phyloP scores from a whole-genome alignment of 352 stramenopile species.

The Phytopythium boreale region DNA sequence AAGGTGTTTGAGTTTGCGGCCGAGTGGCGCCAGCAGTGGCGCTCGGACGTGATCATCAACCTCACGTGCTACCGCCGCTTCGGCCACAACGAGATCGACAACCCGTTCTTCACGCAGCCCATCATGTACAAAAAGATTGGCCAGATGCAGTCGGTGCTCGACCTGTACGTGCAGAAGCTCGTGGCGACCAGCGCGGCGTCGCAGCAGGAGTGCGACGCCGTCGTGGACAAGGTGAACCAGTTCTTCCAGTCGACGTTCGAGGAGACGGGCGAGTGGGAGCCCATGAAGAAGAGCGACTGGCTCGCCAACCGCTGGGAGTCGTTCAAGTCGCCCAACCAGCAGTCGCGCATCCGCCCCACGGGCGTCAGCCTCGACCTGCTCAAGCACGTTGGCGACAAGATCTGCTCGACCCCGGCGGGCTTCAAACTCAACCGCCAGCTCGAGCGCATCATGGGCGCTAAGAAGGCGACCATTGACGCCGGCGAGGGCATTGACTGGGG shows the following conservation, averaged over 20 bases:
- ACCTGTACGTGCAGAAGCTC: constrained; percentile 85
- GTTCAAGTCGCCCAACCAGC: constrained; percentile 96
- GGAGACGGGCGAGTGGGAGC: constrained; percentile 91
- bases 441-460: constrained; percentile 90
- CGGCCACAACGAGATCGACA: constrained; percentile 98
- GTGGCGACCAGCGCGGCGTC: constrained; percentile 36
- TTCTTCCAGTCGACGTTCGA: constrained; percentile 93
- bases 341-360: constrained; percentile 88
- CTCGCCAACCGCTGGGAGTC: constrained; percentile 93
- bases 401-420: constrained; percentile 75
- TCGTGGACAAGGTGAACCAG: constrained; percentile 84
- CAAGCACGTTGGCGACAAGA: constrained; percentile 87
- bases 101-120: constrained; percentile 98
- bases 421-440: constrained; percentile 94
- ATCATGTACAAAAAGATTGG: constrained; percentile 96
- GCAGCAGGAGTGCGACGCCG: constrained; percentile 87
- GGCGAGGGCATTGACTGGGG: constrained; percentile 94
- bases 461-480: constrained; percentile 77
- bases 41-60: constrained; percentile 96
- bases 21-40: constrained; percentile 74
- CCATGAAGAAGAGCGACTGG: constrained; percentile 93
- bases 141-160: constrained; percentile 89
- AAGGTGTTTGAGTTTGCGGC: constrained; percentile 90
- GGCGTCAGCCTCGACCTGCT: constrained; percentile 92
- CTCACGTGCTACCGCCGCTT: constrained; percentile 97